Evolutionary conservation across 371 early-diverging fungal genomes (phyloP), one percentile per base, ranked within the genome.

Genomic region (Dichotomocladium elegans): DNA sequence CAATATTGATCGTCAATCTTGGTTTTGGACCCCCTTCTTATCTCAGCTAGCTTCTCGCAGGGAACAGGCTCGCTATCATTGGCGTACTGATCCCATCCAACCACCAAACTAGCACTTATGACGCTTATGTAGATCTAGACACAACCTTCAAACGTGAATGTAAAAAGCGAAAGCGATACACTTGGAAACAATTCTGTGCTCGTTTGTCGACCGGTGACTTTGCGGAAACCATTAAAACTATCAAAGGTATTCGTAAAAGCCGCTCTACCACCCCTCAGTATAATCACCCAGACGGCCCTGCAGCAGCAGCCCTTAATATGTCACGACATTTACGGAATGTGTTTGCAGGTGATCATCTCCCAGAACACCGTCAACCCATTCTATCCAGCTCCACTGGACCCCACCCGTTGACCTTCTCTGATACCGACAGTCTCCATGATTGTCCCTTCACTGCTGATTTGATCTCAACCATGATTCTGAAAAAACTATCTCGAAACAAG

Each of bases 171-270:
- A 31, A 31, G 5, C 52, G 51, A 26, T 37, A 64, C 52, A 58
- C 60, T 1, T 59, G 57, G 52, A 12, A 26, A 4, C 41, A 49
- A n/a, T 49, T 62, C 33, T 54, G 53, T 24, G 15, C 19, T 31
- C 19, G 19, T n/a, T 5, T 35, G 8, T 30, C 51, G 3, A 44
- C 15, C 25, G 15, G 25, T 14, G 43, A 56, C 9, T 57, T 49
- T 7, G 24, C 33, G 25, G 46, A 53, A 15, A 53, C 54, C 28
- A 45, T 37, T 2, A 46, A 44, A 21, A 53, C 54, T 7, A 53
- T 53, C 26, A 53, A 53, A 37, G 17, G 37, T 4, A 43, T 53
- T 25, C 14, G 37, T 11, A 15, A 15, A 15, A 19, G 12, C 10
- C 19, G 54, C 12, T 22, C 14, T 3, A 43, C 37, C n/a, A 15